These are phyloP conservation scores for Monsonia emarginata DNA, from an alignment of 441 rosid species.

Conservation along the genomic window DNA sequence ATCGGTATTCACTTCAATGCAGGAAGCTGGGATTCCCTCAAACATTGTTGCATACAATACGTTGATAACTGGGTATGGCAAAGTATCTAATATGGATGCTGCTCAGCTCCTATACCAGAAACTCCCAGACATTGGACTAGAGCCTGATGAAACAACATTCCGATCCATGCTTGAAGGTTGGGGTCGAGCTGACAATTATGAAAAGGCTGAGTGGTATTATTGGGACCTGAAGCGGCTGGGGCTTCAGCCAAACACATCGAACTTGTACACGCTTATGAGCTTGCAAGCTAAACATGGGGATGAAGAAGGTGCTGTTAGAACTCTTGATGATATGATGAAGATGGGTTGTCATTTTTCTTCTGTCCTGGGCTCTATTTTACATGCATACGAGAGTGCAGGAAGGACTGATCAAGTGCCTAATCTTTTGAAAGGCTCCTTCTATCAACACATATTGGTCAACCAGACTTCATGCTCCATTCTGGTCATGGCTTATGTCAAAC, in stretches of 20 bases:
- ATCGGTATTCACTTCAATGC: conserved; percentile 34
- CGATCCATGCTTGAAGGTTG: conserved; percentile 95
- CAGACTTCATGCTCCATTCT: conserved; percentile 72
- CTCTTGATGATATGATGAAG: conserved; percentile 56
- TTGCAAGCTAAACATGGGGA: conserved; percentile 64
- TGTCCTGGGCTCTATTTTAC: conserved; percentile 52
- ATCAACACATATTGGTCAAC: conserved; percentile 48
- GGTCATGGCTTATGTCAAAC: conserved; percentile 72
- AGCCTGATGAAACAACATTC: conserved; percentile 74
- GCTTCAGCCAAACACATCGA: conserved; percentile 65
- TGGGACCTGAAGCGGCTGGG: conserved; percentile 56
- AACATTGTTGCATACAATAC: conserved; percentile 53
- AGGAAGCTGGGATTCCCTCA: conserved; percentile 34
- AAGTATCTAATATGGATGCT: conserved; percentile 46
- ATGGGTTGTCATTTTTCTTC: conserved; percentile 68
- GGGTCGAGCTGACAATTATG: conserved; percentile 55
- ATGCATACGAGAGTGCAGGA: conserved; percentile 67
- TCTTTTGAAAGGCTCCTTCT: conserved; percentile 51
- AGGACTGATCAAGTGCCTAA: conserved; percentile 49
- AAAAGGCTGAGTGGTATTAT: conserved; percentile 44
- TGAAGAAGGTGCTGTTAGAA: conserved; percentile 47
- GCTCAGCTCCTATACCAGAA: conserved; percentile 43
- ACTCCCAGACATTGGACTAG: conserved; percentile 37
- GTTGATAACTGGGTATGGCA: conserved; percentile 56
- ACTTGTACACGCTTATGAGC: conserved; percentile 61